These are phyloP conservation scores for Pleurotus sapidus DNA, from an alignment of 768 basidiomycete species.

Conservation along the genomic window DNA sequence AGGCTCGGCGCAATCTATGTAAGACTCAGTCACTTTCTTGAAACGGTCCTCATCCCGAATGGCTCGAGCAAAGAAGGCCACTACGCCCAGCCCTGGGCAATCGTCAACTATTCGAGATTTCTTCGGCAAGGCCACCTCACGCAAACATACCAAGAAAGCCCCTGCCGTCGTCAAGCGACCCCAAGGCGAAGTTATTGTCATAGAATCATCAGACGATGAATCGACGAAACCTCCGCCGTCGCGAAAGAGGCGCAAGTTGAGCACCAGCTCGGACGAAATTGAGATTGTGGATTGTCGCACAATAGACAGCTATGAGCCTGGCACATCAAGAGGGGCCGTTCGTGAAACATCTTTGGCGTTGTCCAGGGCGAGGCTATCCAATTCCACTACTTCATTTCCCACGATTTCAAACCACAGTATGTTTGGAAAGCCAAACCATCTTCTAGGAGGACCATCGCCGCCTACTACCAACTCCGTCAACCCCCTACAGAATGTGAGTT, in stretches of 20 bases:
- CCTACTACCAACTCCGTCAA: constrained; percentile 2
- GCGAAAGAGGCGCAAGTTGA: constrained; percentile 17
- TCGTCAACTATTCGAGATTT: constrained; percentile 44
- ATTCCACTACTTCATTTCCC: constrained; percentile 6
- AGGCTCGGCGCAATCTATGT: too few relatives aligned
- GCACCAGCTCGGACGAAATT: constrained; percentile 26
- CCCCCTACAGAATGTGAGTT: constrained; percentile 9
- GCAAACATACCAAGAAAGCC: not conserved
- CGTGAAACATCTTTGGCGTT: constrained; percentile 19
- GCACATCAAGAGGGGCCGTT: not conserved
- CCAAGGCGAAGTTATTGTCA: constrained; percentile 47
- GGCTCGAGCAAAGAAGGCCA: not conserved
- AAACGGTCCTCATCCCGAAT: not conserved
- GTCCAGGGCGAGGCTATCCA: constrained; percentile 6
- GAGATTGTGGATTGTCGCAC: constrained; percentile 26
- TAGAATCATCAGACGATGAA: constrained; percentile 61
- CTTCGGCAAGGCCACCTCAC: constrained; percentile 23
- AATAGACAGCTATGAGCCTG: not conserved
- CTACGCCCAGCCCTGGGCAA: constrained; percentile 17
- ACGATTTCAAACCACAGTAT: not conserved
- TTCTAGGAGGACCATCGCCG: not conserved
- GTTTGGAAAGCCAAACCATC: not conserved
- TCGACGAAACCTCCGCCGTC: constrained; percentile 6
- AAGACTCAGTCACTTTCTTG: too few relatives aligned
- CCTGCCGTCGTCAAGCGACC: not conserved